These are phyloP conservation scores for Craterostigma plantagineum DNA, from an alignment of 257 asterid species.

Conservation along the genomic window DNA sequence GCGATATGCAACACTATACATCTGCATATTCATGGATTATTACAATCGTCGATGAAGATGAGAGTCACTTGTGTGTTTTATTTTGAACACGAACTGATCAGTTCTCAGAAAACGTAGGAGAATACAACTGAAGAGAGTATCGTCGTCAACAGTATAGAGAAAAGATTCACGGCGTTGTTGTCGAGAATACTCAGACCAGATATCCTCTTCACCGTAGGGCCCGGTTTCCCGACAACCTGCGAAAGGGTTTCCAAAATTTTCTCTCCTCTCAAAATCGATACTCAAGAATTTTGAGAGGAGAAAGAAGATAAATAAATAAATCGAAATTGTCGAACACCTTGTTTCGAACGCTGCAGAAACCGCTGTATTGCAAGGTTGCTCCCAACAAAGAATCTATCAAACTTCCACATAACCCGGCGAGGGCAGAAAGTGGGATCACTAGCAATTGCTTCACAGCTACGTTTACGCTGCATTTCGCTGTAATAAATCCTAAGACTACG, in stretches of 20 bases:
- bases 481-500: constrained; percentile 47
- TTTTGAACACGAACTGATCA: background rate
- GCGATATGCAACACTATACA: too few species aligned
- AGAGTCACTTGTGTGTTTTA: too few species aligned
- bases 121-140: constrained; percentile 38
- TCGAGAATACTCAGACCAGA: constrained; percentile 67
- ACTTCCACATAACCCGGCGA: constrained; percentile 80
- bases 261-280: background rate
- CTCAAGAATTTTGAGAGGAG: too few species aligned
- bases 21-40: too few species aligned
- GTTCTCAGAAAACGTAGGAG: constrained; percentile 42
- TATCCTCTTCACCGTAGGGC: constrained; percentile 76
- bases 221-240: constrained; percentile 88
- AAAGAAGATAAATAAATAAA: background rate
- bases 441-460: constrained; percentile 53
- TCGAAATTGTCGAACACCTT: constrained; percentile 32
- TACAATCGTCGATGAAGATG: too few species aligned
- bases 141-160: constrained; percentile 45
- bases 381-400: constrained; percentile 77
- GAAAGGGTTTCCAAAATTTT: background rate
- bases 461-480: constrained; percentile 36
- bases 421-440: constrained; percentile 59
- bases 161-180: constrained; percentile 79
- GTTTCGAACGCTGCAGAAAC: constrained; percentile 73
- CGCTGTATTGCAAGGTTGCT: constrained; percentile 90